Evolutionary conservation across 768 basidiomycete species (phyloP).

Genomic region (Trametopsis cervina): DNA sequence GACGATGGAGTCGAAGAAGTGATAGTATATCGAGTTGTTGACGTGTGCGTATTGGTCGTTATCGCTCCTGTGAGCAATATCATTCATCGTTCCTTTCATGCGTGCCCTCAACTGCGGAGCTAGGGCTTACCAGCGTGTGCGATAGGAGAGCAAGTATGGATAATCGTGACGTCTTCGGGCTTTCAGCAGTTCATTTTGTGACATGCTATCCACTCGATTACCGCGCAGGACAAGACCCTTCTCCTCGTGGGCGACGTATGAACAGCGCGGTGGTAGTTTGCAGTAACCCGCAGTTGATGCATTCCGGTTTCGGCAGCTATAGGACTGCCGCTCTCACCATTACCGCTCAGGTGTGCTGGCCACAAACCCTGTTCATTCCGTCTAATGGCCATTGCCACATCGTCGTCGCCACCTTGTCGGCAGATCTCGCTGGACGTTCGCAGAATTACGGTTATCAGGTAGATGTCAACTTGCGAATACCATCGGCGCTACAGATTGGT

Average conservation of each 20-base stretch:
- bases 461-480: too few relatives aligned
- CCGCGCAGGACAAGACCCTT: too few relatives aligned
- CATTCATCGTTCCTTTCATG: neutral
- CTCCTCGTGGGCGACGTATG: too few relatives aligned
- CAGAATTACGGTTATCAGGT: too few relatives aligned
- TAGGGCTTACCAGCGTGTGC: slow-evolving; percentile 58
- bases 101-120: neutral
- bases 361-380: neutral
- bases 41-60: slow-evolving; percentile 82
- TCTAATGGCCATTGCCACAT: neutral
- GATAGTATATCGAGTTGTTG: slow-evolving; percentile 78
- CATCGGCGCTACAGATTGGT: neutral
- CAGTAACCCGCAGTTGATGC: too few relatives aligned
- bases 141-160: slow-evolving; percentile 50
- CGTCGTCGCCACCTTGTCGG: neutral
- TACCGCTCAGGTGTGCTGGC: too few relatives aligned
- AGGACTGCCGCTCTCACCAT: too few relatives aligned
- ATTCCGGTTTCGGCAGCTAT: too few relatives aligned
- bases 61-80: slow-evolving; percentile 55
- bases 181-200: slow-evolving; percentile 5
- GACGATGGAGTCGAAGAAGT: slow-evolving; percentile 75
- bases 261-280: too few relatives aligned
- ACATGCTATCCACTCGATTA: neutral
- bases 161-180: slow-evolving; percentile 44
- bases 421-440: too few relatives aligned